Conservation (phyloP, 768 basidiomycete species). For the Tricholoma matsutake region DNA sequence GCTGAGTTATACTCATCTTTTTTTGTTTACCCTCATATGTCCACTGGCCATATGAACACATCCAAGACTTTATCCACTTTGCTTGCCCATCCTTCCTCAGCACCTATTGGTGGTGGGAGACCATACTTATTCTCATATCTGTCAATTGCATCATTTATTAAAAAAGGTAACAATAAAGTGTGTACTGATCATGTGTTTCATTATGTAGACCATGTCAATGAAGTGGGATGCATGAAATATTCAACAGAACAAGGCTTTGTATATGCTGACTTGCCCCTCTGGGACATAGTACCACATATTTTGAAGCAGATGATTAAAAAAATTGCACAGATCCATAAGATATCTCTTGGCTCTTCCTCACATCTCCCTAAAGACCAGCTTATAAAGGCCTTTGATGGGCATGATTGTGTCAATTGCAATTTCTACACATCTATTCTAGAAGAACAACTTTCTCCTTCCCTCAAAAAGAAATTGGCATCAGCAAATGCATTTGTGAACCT, state of each 20-base stretch:
- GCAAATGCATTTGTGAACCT: neutral
- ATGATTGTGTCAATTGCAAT: slow-evolving; percentile 2
- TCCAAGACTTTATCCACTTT: neutral
- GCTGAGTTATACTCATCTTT: neutral
- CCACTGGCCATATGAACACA: neutral
- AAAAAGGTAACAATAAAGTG: neutral
- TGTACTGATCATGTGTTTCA: neutral
- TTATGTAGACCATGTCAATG: slow-evolving; percentile 1
- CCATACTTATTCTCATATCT: neutral
- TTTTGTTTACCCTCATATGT: neutral
- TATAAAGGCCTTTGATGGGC: neutral
- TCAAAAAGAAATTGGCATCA: neutral
- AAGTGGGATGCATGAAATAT: neutral
- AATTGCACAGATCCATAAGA: neutral
- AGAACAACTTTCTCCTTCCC: neutral
- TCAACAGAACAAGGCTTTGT: neutral
- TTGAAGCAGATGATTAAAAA: neutral
- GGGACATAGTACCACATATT: neutral
- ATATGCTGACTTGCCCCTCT: neutral
- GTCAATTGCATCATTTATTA: neutral
- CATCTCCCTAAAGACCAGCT: neutral
- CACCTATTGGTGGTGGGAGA: neutral
- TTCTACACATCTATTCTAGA: neutral
- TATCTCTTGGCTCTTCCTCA: neutral
- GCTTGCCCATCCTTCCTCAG: neutral